Evolutionary conservation across 2,329 filamentous ascomycete genomes (phyloP).

Genomic region (Hypocrella siamensis): DNA sequence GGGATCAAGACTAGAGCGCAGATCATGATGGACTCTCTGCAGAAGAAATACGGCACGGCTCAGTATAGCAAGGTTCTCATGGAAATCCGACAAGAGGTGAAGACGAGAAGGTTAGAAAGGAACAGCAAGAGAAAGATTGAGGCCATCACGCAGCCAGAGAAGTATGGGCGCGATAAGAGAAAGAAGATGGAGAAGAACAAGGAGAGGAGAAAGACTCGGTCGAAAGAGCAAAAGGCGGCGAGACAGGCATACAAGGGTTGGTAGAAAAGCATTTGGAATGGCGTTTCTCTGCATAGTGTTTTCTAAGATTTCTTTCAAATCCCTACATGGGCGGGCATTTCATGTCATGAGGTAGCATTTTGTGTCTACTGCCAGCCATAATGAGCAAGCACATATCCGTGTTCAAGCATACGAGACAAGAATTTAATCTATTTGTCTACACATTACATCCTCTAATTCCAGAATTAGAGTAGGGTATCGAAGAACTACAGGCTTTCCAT

Average conservation of each 20-base stretch:
- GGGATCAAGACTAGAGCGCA: constrained; percentile 55
- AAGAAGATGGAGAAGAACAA: constrained; percentile 76
- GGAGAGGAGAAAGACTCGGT: constrained; percentile 65
- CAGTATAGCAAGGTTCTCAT: constrained; percentile 63
- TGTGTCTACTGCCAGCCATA: too few species aligned
- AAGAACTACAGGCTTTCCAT: too few species aligned
- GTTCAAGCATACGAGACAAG: too few species aligned
- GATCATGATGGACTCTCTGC: constrained; percentile 66
- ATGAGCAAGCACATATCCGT: too few species aligned
- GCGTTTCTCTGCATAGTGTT: constrained; percentile 9
- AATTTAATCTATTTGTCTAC: too few species aligned
- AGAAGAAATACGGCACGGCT: constrained; percentile 69
- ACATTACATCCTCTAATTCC: too few species aligned
- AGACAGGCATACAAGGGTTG: constrained; percentile 52
- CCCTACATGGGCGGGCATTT: too few species aligned
- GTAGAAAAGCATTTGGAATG: constrained; percentile 12
- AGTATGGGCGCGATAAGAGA: constrained; percentile 61
- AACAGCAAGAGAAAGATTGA: constrained; percentile 80
- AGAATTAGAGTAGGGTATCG: too few species aligned
- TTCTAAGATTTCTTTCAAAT: background rate
- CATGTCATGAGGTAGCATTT: too few species aligned
- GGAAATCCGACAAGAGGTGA: constrained; percentile 57
- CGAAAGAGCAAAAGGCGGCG: constrained; percentile 52
- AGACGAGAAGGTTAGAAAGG: constrained; percentile 54
- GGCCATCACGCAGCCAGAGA: constrained; percentile 69